Evolutionary conservation across 257 asterid genomes (phyloP).

Genomic region (Solanum lignicaule): DNA sequence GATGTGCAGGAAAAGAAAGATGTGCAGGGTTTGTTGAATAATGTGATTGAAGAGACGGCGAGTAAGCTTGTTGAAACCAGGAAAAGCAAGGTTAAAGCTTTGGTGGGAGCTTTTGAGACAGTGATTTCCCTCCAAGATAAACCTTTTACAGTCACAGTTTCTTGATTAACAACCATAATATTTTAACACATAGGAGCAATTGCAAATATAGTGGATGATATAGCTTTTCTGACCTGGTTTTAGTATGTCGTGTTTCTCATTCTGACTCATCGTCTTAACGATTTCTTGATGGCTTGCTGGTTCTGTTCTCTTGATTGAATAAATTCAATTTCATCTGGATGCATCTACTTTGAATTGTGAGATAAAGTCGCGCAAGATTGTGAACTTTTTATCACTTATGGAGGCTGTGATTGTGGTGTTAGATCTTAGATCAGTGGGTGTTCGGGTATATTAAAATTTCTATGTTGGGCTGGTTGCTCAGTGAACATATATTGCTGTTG

Average conservation of each 20-base stretch:
- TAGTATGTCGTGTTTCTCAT: background rate
- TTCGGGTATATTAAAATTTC: background rate
- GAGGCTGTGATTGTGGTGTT: background rate
- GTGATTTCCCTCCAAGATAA: constrained; percentile 77
- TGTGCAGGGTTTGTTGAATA: constrained; percentile 58
- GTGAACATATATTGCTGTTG: background rate
- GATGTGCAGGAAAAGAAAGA: constrained; percentile 59
- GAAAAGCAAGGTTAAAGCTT: constrained; percentile 86
- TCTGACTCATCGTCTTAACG: background rate
- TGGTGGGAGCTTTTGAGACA: constrained; percentile 90
- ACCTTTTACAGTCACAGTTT: constrained; percentile 30
- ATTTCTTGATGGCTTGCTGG: background rate
- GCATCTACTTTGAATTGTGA: background rate
- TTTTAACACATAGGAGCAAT: background rate
- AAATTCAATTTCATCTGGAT: background rate
- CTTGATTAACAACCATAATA: constrained; percentile 9
- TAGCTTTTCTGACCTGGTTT: background rate
- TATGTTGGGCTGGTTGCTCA: background rate
- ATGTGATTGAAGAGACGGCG: constrained; percentile 79
- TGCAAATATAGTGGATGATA: background rate
- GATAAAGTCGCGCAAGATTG: background rate
- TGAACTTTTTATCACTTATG: background rate
- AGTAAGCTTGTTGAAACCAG: constrained; percentile 73
- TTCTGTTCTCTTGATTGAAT: background rate
- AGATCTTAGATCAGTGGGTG: background rate